phyloP scores from a whole-genome alignment of 495 filamentous ascomycete species.

The Daldinia childiae region DNA sequence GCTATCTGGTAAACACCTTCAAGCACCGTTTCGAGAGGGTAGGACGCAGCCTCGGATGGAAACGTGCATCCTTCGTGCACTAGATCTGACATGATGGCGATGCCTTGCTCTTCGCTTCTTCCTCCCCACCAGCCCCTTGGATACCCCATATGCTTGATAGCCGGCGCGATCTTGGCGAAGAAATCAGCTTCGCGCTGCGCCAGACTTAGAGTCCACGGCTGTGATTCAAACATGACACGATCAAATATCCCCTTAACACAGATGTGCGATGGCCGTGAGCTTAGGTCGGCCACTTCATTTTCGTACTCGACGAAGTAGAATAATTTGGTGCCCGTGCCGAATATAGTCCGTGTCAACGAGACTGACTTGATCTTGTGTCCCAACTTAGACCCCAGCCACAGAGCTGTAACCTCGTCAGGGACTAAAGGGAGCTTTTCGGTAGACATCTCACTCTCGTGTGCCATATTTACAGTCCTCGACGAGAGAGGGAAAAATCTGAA shows the following conservation, averaged over 20 bases:
- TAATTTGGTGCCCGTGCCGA: conserved; percentile 48
- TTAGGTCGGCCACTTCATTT: conserved; percentile 32
- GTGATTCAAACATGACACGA: conserved; percentile 42
- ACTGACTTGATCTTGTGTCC: conserved; percentile 46
- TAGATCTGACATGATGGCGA: conserved; percentile 52
- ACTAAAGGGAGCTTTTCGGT: conserved; percentile 45
- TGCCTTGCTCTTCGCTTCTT: conserved; percentile 43
- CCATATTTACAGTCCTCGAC: background rate
- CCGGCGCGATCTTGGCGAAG: conserved; percentile 47
- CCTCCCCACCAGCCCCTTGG: conserved; percentile 51
- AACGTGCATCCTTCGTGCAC: conserved; percentile 41
- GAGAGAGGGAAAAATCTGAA: background rate
- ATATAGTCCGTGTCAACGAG: conserved; percentile 36
- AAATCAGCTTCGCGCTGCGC: conserved; percentile 51
- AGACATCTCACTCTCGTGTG: conserved; percentile 1
- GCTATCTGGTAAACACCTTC: conserved; percentile 49
- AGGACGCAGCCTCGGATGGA: conserved; percentile 43
- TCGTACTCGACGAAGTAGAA: conserved; percentile 46
- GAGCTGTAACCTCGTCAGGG: conserved; percentile 51
- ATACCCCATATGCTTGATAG: conserved; percentile 43
- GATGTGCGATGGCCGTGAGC: conserved; percentile 36
- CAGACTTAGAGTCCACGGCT: conserved; percentile 48
- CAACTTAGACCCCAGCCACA: conserved; percentile 52
- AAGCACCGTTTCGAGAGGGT: conserved; percentile 44
- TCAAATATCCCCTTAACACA: conserved; percentile 52